Conservation (phyloP, 2,329 filamentous ascomycete genomes). For the Neobulgaria alba region DNA sequence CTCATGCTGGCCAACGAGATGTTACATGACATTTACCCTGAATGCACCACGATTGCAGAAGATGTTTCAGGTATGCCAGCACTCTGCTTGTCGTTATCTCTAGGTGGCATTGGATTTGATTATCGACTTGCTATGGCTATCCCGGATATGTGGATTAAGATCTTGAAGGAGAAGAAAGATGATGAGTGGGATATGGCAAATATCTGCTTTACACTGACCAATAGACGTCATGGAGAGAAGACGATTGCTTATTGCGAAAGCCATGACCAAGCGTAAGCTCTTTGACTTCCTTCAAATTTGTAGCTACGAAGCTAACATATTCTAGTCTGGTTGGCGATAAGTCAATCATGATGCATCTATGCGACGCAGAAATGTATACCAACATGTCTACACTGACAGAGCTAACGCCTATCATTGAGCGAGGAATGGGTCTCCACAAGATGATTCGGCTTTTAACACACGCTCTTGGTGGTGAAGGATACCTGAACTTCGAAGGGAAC, state of each 20-base stretch:
- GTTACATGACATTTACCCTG: constrained; percentile 82
- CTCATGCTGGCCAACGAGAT: constrained; percentile 95
- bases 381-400: constrained; percentile 85
- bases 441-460: constrained; percentile 95
- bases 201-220: constrained; percentile 81
- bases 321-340: constrained; percentile 88
- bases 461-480: constrained; percentile 85
- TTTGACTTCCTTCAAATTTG: not conserved
- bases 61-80: constrained; percentile 98
- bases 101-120: constrained; percentile 93
- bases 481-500: constrained; percentile 97
- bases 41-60: constrained; percentile 85
- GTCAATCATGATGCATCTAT: constrained; percentile 94
- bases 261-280: constrained; percentile 86
- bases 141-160: constrained; percentile 98
- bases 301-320: constrained; percentile 15
- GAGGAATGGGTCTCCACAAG: constrained; percentile 90
- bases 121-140: constrained; percentile 97
- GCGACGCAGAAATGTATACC: constrained; percentile 94
- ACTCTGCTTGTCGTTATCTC: constrained; percentile 74
- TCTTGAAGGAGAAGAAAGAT: constrained; percentile 87
- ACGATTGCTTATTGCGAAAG: constrained; percentile 97
- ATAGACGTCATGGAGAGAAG: constrained; percentile 91
- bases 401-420: constrained; percentile 81
- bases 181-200: constrained; percentile 78